Percentiles rank a stretch among this genome's conserved stretches.
Conservation (phyloP, 164 flowering plant genomes). For the Vitis cinerea region DNA sequence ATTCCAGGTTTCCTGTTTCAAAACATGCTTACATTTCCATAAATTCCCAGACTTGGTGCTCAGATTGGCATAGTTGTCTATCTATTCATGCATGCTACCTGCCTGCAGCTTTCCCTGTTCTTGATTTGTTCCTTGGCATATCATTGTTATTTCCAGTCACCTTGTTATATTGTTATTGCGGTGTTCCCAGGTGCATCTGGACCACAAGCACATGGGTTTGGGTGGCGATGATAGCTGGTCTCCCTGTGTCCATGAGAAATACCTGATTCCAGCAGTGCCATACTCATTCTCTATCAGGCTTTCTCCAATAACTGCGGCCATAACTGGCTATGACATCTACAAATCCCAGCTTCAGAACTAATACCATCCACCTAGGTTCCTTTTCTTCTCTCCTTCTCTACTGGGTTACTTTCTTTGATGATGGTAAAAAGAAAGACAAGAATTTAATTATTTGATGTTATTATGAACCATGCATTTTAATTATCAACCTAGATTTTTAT, state of each 20-base stretch:
- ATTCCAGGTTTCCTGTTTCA: too few species aligned
- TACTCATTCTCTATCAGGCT: slow-evolving; percentile 76
- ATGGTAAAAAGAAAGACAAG: too few species aligned
- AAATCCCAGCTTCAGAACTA: slow-evolving; percentile 43
- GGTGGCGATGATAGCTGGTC: slow-evolving; percentile 99
- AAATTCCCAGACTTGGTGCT: too few species aligned
- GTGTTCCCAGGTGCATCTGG: slow-evolving; percentile 83
- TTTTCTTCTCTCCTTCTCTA: too few species aligned
- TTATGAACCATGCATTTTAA: too few species aligned
- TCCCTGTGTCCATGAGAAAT: slow-evolving; percentile 77
- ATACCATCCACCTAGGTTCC: neutral
- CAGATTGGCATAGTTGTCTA: too few species aligned
- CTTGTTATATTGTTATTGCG: neutral
- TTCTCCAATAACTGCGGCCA: slow-evolving; percentile 47
- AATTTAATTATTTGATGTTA: too few species aligned
- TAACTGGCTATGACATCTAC: slow-evolving; percentile 50
- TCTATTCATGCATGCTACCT: too few species aligned
- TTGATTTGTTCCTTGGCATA: neutral
- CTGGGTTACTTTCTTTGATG: too few species aligned
- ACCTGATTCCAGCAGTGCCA: slow-evolving; percentile 75
- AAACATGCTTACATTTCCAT: too few species aligned
- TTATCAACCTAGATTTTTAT: too few species aligned
- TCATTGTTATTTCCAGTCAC: neutral
- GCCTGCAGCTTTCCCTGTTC: neutral
- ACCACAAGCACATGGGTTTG: slow-evolving; percentile 98